These are phyloP conservation scores for Agarophyton chilense DNA, from an alignment of 23 red algal species.

Conservation along the genomic window DNA sequence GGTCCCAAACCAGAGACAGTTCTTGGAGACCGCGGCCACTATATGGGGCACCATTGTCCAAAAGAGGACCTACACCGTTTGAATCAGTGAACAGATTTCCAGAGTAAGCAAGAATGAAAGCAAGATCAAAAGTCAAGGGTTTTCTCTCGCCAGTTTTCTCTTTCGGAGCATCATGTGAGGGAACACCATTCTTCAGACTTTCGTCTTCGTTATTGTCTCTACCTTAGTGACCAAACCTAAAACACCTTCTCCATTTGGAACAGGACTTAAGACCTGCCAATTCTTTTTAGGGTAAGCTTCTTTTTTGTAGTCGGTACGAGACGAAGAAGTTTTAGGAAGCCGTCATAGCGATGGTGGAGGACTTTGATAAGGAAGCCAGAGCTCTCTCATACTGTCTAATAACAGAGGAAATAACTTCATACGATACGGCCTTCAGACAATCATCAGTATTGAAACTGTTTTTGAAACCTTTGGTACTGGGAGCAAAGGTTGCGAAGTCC, in stretches of 20 bases:
- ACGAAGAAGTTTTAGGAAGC: too few species aligned
- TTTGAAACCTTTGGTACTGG: background rate
- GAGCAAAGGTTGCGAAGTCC: background rate
- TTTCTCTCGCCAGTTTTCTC: background rate
- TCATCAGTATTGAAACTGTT: constrained; percentile 2
- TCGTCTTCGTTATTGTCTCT: constrained; percentile 11
- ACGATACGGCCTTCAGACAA: constrained; percentile 9
- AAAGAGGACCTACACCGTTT: background rate
- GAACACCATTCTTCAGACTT: background rate
- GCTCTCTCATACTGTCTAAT: constrained; percentile 7
- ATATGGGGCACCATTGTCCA: constrained; percentile 23
- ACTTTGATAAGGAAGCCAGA: background rate
- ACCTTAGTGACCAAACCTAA: background rate
- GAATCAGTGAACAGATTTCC: background rate
- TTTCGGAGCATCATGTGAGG: background rate
- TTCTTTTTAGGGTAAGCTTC: background rate
- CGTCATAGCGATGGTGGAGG: background rate
- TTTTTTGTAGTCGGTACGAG: background rate
- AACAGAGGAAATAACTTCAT: background rate
- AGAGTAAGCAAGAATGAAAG: background rate
- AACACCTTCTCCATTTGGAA: constrained; percentile 11
- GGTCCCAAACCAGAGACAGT: background rate
- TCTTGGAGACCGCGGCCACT: background rate
- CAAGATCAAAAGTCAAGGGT: background rate
- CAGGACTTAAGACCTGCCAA: constrained; percentile 14